Percentiles rank a stretch among this genome's conserved stretches.
Evolutionary conservation across 768 basidiomycete species (phyloP).

Genomic region (Mycena venus): DNA sequence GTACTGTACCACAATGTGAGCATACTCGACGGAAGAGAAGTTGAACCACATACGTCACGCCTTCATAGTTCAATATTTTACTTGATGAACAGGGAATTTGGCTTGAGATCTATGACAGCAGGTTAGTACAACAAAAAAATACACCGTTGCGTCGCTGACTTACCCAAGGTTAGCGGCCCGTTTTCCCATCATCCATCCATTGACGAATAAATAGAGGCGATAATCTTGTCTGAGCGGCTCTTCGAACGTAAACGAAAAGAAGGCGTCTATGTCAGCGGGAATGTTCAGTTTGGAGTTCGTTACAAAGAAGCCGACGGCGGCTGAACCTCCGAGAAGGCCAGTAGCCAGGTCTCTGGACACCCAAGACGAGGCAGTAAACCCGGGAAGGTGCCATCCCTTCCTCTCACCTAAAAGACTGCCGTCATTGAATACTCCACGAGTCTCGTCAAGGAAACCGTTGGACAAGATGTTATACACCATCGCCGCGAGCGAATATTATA

Average conservation of each 20-base stretch:
- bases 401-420: conserved; percentile 80
- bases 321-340: conserved; percentile 67
- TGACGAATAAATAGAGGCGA: conserved; percentile 81
- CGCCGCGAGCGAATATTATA: conserved; percentile 51
- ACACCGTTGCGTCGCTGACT: conserved; percentile 34
- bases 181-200: conserved; percentile 94
- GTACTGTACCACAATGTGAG: conserved; percentile 51
- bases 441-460: conserved; percentile 80
- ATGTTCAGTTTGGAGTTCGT: conserved; percentile 78
- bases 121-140: neutral
- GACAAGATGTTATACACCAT: neutral
- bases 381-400: conserved; percentile 81
- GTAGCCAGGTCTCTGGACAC: conserved; percentile 63
- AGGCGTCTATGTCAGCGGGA: conserved; percentile 70
- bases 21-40: neutral
- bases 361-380: conserved; percentile 77
- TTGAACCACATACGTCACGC: conserved; percentile 68
- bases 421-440: conserved; percentile 78
- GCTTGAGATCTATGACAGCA: conserved; percentile 70
- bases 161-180: conserved; percentile 79
- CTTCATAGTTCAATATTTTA: conserved; percentile 81
- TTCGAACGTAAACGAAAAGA: conserved; percentile 80
- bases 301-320: conserved; percentile 88
- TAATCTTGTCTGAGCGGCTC: conserved; percentile 73
- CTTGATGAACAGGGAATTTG: conserved; percentile 88